Evolutionary conservation across 768 basidiomycete species (phyloP), one percentile per base, ranked within the genome.

Genomic region (Suillus brevipes): DNA sequence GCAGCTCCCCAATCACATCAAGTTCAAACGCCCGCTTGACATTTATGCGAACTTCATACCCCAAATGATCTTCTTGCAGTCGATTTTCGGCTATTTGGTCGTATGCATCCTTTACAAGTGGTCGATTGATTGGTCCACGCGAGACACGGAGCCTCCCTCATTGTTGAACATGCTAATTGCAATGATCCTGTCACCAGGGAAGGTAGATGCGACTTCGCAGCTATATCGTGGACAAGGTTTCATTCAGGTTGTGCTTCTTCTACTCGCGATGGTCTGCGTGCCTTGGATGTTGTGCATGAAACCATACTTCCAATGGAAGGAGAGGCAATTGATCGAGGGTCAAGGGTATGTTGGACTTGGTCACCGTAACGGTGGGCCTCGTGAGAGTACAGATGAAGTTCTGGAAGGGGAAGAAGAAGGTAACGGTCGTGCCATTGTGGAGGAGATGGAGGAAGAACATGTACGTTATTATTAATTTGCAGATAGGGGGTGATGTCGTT

Each of bases 31-130:
- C 25, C 83, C 83, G 43, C 78, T 88, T 67, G 94, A 95, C 71
- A 90, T 99, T 70, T 97, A 89, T 76, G 90, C 92, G 71, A 97
- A 97, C 76, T 99, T 98, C 79, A 84, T 99, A 64, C 97, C 97
- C 38, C 96, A 98, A 77, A 91, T 99, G 83, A 86, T 99, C 66
- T 99, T 99, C 85, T 82, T 99, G 68, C 92, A 97, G 75, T 95
- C 93, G 20, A 97, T 99, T 77, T 99, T 99, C 72, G 97, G 97
- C 61, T 99, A 99, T 76, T 87, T 99, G 42, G 92, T 92, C 61
- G 65, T 97, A 64, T 95, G 93, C 79, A 97, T 99, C 79, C 75
- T 98, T 70, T 95, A 96, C 89, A 99, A 99, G 75, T 99, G 97
- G 97, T 85, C 87, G 34, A 83, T 95, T 66, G 94, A 99, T 78